Base-by-base conservation (phyloP, 176 grass and related monocot genomes). In the Aegilops speltoides region DNA sequence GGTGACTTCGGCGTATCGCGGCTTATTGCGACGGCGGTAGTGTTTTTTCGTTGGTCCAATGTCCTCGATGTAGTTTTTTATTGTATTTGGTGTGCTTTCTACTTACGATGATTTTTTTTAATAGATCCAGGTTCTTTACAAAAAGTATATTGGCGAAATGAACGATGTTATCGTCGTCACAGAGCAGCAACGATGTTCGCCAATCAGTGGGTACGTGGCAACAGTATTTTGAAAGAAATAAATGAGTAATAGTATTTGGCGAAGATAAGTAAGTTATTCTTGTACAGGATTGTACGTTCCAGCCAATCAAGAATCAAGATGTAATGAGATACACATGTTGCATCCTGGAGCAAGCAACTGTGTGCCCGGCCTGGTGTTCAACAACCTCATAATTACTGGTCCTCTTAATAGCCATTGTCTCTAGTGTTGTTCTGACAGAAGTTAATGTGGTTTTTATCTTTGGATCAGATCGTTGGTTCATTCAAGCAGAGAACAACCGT, bases 361-460 rank as follows among this genome's bases (percentile, higher is more conserved):
- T 87, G 87, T 76, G 80, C 76, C 50, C 24, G 25, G 14, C 8
- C 80, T 37, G 75, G 59, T 48, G 60, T 82, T 87, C 60, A 62
- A 79, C 76, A 68, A 60, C 85, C 60, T 91, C 85, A 87, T 91
- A 91, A 91, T 68, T 87, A 37, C 68, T 87, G 80, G 59, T 45
- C 67, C 57, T 87, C 65, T 82, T 71, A 84, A 79, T 84, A 87
- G 64, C 76, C 26, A 80, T 75, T 80, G 76, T 84, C 68, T 87
- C 66, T 87, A 67, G 65, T 73, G 82, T 65, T 90, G 33, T 87
- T 87, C 74, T 36, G 84, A 83, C 79, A 73, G 56, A 45, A 41
- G 60, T 79, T 73, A 65, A 79, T 83, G 89, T 87, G 43, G 25
- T 71, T 87, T 78, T 86, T 50, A 78, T 76, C 63, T 71, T 72